phyloP scores from a whole-genome alignment of 257 asterid genomes.

The Marsdenia floribunda region DNA sequence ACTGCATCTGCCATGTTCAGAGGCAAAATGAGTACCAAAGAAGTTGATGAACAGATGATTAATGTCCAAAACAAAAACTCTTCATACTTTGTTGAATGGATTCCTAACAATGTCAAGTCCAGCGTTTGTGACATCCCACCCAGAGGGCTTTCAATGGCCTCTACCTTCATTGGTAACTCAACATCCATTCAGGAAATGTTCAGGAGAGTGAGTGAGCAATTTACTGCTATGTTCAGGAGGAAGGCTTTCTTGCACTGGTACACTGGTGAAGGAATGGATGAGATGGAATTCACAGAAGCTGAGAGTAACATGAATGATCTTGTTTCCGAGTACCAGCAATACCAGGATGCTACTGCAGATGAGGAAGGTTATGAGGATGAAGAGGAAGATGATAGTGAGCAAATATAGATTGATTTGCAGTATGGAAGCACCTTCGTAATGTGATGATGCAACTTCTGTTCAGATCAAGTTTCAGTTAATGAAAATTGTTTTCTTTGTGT shows the following conservation, averaged over 20 bases:
- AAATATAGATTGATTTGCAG: slow-evolving; percentile 5
- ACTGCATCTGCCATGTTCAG: slow-evolving; percentile 95
- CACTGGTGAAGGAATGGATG: slow-evolving; percentile 86
- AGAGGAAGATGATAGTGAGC: slow-evolving; percentile 46
- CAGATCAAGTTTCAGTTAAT: background rate
- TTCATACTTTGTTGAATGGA: slow-evolving; percentile 86
- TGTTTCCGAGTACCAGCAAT: slow-evolving; percentile 88
- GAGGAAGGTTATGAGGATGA: slow-evolving; percentile 73
- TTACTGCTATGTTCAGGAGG: slow-evolving; percentile 90
- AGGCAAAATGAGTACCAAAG: slow-evolving; percentile 89
- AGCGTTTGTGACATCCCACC: slow-evolving; percentile 94
- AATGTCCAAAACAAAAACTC: slow-evolving; percentile 86
- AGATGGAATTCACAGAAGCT: slow-evolving; percentile 86
- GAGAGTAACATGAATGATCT: slow-evolving; percentile 92
- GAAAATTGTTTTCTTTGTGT: background rate
- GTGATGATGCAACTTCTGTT: background rate
- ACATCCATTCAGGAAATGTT: slow-evolving; percentile 91
- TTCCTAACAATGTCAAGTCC: slow-evolving; percentile 85
- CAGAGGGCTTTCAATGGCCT: slow-evolving; percentile 78
- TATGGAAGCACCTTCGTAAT: background rate
- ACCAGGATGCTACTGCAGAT: slow-evolving; percentile 90
- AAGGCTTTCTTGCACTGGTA: slow-evolving; percentile 96
- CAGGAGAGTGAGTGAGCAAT: slow-evolving; percentile 89
- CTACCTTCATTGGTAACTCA: slow-evolving; percentile 82
- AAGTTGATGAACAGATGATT: slow-evolving; percentile 87